These are phyloP conservation scores for Xylariaceae sp. DNA, from an alignment of 2,329 filamentous ascomycete species.

Conservation along the genomic window DNA sequence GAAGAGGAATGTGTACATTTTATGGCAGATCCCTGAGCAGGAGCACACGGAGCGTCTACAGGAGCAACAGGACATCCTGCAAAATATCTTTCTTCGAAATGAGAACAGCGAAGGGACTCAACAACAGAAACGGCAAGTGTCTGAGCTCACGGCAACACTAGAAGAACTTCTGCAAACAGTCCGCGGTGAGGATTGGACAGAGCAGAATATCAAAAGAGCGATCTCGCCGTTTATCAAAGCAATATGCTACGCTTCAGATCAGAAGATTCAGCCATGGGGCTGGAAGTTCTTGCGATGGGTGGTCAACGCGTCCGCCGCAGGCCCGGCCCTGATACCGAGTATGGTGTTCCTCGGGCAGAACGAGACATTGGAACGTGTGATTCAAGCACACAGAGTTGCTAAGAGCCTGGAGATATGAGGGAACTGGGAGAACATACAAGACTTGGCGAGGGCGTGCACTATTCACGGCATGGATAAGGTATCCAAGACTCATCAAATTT, in stretches of 20 bases:
- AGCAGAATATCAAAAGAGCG: conserved; percentile 22
- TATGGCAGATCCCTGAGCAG: conserved; percentile 34
- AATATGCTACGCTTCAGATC: conserved; percentile 19
- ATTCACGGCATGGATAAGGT: not conserved
- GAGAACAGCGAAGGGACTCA: conserved; percentile 2
- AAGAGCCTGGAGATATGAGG: conserved; percentile 5
- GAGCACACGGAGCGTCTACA: conserved; percentile 20
- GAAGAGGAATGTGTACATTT: conserved; percentile 32
- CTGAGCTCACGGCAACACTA: conserved; percentile 26
- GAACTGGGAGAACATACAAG: not conserved
- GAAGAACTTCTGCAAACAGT: conserved; percentile 25
- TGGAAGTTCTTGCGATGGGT: conserved; percentile 40
- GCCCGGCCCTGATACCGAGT: conserved; percentile 32
- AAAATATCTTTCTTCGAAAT: conserved; percentile 14
- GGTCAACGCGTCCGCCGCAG: conserved; percentile 30
- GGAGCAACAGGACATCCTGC: not conserved
- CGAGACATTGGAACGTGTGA: conserved; percentile 34
- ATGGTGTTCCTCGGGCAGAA: conserved; percentile 38
- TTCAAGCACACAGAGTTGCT: conserved; percentile 29
- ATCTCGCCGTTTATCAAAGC: conserved; percentile 31
- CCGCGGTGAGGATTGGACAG: conserved; percentile 28
- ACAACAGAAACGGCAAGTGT: conserved; percentile 12
- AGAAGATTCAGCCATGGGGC: conserved; percentile 30
- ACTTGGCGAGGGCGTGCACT: not conserved
- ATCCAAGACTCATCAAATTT: not conserved